Conservation (phyloP, 768 basidiomycete genomes). For the Lactifluus hygrophoroides region DNA sequence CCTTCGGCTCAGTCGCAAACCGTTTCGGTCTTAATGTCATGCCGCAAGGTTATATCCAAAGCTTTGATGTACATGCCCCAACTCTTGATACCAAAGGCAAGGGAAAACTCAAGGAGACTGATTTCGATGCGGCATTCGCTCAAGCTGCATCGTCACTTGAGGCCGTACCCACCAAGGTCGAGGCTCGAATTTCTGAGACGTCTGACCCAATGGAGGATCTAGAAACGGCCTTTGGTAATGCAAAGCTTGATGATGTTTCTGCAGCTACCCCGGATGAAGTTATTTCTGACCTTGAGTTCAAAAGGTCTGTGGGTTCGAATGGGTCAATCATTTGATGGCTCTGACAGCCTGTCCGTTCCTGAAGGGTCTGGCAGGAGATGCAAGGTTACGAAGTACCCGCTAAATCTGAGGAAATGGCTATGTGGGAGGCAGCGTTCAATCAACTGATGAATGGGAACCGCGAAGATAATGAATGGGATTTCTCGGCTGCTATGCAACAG, state of each 20-base stretch:
- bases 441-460: slow-evolving; percentile 64
- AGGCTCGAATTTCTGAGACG: slow-evolving; percentile 23
- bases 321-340: no score
- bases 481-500: slow-evolving; percentile 49
- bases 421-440: slow-evolving; percentile 80
- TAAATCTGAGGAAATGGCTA: slow-evolving; percentile 53
- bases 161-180: slow-evolving; percentile 31
- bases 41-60: slow-evolving; percentile 18
- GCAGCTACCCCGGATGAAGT: slow-evolving; percentile 14
- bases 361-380: slow-evolving; percentile 55
- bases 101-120: slow-evolving; percentile 67
- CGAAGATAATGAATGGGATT: slow-evolving; percentile 46
- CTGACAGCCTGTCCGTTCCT: neutral
- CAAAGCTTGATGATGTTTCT: slow-evolving; percentile 19
- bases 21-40: slow-evolving; percentile 20
- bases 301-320: slow-evolving; percentile 37
- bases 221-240: slow-evolving; percentile 30
- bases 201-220: slow-evolving; percentile 42
- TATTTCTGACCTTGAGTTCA: slow-evolving; percentile 35
- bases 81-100: slow-evolving; percentile 46
- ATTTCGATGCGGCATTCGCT: slow-evolving; percentile 82
- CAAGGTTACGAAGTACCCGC: slow-evolving; percentile 51
- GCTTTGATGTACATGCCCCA: slow-evolving; percentile 14
- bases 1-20: slow-evolving; percentile 11
- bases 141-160: slow-evolving; percentile 50